Conservation (phyloP, 768 basidiomycete species). For the Hygrocybe coccinea region DNA sequence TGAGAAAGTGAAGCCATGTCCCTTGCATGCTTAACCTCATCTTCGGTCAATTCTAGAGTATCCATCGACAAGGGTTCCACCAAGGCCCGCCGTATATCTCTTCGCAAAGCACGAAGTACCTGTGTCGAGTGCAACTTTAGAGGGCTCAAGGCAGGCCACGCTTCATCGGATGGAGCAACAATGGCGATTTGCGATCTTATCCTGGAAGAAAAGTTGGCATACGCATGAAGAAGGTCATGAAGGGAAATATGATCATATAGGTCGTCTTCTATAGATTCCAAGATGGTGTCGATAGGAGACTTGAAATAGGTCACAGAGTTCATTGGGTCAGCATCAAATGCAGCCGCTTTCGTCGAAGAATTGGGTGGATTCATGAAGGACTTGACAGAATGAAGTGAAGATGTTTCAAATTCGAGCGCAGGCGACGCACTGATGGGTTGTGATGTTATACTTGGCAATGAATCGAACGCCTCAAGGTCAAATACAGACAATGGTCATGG, state of each 20-base stretch:
- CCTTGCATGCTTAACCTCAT: constrained; percentile 37
- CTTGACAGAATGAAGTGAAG: background rate
- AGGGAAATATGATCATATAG: constrained; percentile 34
- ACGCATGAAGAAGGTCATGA: constrained; percentile 61
- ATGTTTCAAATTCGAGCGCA: too few species aligned
- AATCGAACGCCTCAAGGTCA: too few species aligned
- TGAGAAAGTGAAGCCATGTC: constrained; percentile 47
- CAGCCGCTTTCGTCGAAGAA: background rate
- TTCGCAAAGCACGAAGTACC: constrained; percentile 41
- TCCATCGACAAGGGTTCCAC: constrained; percentile 24
- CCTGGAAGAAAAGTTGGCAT: constrained; percentile 45
- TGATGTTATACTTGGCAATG: too few species aligned
- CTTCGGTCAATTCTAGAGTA: constrained; percentile 22
- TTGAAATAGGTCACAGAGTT: constrained; percentile 25
- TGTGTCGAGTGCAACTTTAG: constrained; percentile 30
- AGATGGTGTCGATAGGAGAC: constrained; percentile 44
- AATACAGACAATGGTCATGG: too few species aligned
- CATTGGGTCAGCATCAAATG: background rate
- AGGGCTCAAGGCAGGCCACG: constrained; percentile 22
- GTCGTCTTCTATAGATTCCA: constrained; percentile 40
- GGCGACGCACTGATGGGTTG: too few species aligned
- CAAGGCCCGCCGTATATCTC: constrained; percentile 48
- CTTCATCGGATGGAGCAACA: constrained; percentile 14
- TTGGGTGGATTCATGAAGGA: background rate
- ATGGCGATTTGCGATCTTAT: constrained; percentile 26